Base-by-base conservation (phyloP, 495 filamentous ascomycete genomes). In the Annulohypoxylon bovei region DNA sequence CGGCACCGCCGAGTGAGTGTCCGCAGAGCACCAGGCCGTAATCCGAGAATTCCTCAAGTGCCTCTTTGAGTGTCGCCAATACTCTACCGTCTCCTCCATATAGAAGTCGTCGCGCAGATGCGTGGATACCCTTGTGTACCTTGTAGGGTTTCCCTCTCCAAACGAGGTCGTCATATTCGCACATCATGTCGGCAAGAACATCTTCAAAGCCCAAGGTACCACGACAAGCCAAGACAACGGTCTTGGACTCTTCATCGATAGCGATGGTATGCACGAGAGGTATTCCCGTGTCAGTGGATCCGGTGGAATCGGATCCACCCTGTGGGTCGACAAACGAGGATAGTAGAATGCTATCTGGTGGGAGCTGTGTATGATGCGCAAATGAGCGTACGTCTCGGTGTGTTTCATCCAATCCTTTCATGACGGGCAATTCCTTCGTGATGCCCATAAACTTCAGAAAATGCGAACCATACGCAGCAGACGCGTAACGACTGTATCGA, bases 51-150 rank as follows among this genome's bases (percentile, higher is more conserved):
- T 92, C 86, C 59, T 92, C 88, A 1, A 94, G 80, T 0, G 92
- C 90, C n/a, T 88, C 83, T 71, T 87, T 86, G 27, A 94, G 85
- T 0, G 88, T 92, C 52, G 85, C 81, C 65, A 94, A 84, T 1
- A 94, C 88, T 47, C 87, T 79, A 5, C 89, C 89, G 33, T 88
- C 88, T 14, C 81, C 81, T 16, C 88, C 89, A 72, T 89, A 87
- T 0, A 94, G 81, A 1, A 94, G 82, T 5, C 91, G 85, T 23
- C 87, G 82, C 2, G 92, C 92, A 3, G 91, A 93, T 11, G 91
- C 91, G 68, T 92, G 88, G 70, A 94, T 92, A n/a, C 92, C 92
- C 74, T 93, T 93, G 79, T 94, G 92, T 0, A 93, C 91, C 57
- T 90, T 89, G 79, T 93, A 93, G 2, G 75, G 75, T 53, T 82